Conservation (phyloP, 306 rosid genomes). For the Elaeagnus macrophylla region DNA sequence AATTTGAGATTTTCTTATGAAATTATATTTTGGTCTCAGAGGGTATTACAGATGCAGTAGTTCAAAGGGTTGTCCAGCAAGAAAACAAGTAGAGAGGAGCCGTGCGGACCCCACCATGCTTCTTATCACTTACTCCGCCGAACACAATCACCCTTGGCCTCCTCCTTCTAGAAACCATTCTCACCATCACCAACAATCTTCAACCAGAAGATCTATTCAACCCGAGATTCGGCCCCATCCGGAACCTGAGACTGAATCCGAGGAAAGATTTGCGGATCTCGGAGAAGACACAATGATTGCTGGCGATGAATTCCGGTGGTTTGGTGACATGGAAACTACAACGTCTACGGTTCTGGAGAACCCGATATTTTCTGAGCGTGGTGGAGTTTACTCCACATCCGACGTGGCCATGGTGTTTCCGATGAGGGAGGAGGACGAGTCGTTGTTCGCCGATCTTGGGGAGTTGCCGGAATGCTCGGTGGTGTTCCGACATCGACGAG, state of each 20-base stretch:
- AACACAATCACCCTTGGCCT: conserved; percentile 88
- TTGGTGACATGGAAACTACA: conserved; percentile 54
- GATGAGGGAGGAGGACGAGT: conserved; percentile 82
- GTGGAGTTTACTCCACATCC: conserved; percentile 18
- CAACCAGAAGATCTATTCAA: neutral
- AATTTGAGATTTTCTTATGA: neutral
- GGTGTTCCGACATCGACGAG: conserved; percentile 46
- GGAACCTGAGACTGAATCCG: conserved; percentile 17
- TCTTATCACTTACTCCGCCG: conserved; percentile 70
- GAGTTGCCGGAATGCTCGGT: conserved; percentile 82
- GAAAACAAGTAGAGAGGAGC: conserved; percentile 92
- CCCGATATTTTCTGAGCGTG: conserved; percentile 37
- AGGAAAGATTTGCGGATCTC: conserved; percentile 32
- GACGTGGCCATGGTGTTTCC: conserved; percentile 47
- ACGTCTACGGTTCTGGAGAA: conserved; percentile 48
- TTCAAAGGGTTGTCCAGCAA: conserved; percentile 91
- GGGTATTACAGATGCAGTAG: conserved; percentile 89
- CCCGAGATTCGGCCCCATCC: conserved; percentile 11
- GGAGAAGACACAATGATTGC: conserved; percentile 22
- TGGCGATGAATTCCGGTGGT: conserved; percentile 59
- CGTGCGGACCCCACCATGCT: conserved; percentile 79
- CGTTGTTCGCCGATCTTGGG: conserved; percentile 76
- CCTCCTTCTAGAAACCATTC: conserved; percentile 50
- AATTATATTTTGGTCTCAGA: conserved; percentile 25
- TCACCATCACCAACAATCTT: conserved; percentile 11